These are phyloP conservation scores for Sicyos edulis DNA, from an alignment of 306 rosid species.

Conservation along the genomic window DNA sequence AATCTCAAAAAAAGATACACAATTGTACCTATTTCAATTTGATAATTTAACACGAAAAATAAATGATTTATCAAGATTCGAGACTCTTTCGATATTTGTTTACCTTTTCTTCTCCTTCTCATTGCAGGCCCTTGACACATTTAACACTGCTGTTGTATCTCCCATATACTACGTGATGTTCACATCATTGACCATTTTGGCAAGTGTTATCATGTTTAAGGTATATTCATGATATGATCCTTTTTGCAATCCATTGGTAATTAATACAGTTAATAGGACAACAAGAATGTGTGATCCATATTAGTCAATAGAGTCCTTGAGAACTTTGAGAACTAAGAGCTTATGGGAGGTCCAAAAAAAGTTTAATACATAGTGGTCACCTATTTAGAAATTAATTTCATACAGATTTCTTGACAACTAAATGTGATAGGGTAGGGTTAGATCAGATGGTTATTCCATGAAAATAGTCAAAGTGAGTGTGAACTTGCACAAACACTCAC, in stretches of 20 bases:
- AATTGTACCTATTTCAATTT: neutral
- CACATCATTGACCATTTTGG: slow-evolving; percentile 89
- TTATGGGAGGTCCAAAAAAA: too few relatives aligned
- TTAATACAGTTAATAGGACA: neutral
- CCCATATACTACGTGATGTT: slow-evolving; percentile 96
- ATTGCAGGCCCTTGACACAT: slow-evolving; percentile 92
- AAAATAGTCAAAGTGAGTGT: too few relatives aligned
- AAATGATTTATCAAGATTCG: neutral
- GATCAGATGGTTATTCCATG: too few relatives aligned
- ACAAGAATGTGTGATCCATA: too few relatives aligned
- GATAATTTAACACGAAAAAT: neutral
- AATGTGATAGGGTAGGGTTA: too few relatives aligned
- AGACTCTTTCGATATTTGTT: neutral
- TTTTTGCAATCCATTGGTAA: neutral
- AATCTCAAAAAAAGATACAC: too few relatives aligned
- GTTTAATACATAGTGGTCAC: too few relatives aligned
- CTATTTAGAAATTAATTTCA: too few relatives aligned
- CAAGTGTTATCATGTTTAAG: slow-evolving; percentile 98
- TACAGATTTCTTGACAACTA: too few relatives aligned
- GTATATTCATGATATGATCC: slow-evolving; percentile 30
- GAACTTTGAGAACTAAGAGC: too few relatives aligned
- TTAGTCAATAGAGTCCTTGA: too few relatives aligned
- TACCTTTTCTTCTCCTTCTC: slow-evolving; percentile 11
- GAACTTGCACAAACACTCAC: too few relatives aligned
- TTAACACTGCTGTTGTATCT: slow-evolving; percentile 94